A percentile compares a stretch with the other conserved stretches of the same genome.
Evolutionary conservation across 2,329 filamentous ascomycete genomes (phyloP).

Genomic region (Xylaria arbuscula): DNA sequence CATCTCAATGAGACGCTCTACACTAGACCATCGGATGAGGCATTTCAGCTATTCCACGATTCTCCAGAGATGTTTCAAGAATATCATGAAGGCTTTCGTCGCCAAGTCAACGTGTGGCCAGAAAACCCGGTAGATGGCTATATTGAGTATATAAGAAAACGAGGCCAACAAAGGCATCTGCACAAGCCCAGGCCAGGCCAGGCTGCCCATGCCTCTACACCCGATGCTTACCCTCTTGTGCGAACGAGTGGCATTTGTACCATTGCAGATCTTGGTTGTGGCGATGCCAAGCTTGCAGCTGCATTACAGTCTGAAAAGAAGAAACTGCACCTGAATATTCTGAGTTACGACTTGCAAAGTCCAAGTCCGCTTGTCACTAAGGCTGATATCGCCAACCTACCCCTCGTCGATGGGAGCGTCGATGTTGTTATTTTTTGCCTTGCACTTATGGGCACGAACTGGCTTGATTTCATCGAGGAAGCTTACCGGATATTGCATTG

Average conservation of each 20-base stretch:
- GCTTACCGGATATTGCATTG: conserved; percentile 90
- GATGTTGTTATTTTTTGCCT: conserved; percentile 96
- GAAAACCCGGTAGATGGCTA: conserved; percentile 95
- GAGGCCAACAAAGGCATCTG: conserved; percentile 66
- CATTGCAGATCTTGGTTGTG: conserved; percentile 92
- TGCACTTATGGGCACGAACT: conserved; percentile 98
- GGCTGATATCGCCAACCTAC: conserved; percentile 88
- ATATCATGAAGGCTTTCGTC: conserved; percentile 95
- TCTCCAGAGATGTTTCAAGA: conserved; percentile 95
- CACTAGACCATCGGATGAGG: conserved; percentile 85
- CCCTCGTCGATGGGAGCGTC: conserved; percentile 77
- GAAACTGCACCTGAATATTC: conserved; percentile 77
- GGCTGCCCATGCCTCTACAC: conserved; percentile 38
- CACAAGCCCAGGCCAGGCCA: conserved; percentile 40
- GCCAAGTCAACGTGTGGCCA: conserved; percentile 95
- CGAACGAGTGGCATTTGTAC: conserved; percentile 78
- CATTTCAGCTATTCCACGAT: conserved; percentile 83
- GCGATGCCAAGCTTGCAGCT: conserved; percentile 84
- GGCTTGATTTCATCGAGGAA: conserved; percentile 96
- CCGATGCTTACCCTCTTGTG: conserved; percentile 67
- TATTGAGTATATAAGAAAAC: conserved; percentile 74
- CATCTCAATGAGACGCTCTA: conserved; percentile 98
- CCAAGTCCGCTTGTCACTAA: conserved; percentile 81
- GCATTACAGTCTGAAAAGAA: conserved; percentile 71
- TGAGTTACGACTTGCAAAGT: conserved; percentile 88